A percentile compares a stretch with the other conserved stretches of the same genome.
Conservation (phyloP, 202 grass and related monocot species). For the Sporobolus alterniflorus region DNA sequence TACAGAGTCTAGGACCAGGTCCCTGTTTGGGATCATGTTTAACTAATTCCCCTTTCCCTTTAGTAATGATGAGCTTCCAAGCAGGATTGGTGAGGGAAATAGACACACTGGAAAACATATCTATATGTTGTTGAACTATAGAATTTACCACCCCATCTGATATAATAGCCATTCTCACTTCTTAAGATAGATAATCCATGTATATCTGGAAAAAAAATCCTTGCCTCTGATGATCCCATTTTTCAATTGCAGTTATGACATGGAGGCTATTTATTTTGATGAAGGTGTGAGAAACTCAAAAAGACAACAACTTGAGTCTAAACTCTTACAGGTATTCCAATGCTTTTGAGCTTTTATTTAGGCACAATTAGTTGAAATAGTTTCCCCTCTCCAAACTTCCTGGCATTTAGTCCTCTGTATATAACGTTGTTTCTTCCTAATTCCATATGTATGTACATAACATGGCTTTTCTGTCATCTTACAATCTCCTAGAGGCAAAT, state of each 20-base stretch:
- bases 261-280: too few relatives aligned
- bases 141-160: not conserved
- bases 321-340: too few relatives aligned
- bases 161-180: too few relatives aligned
- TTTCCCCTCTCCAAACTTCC: not conserved
- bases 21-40: not conserved
- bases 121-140: constrained; percentile 13
- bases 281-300: too few relatives aligned
- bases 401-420: not conserved
- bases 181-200: too few relatives aligned
- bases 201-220: too few relatives aligned
- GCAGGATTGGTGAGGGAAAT: not conserved
- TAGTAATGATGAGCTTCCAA: not conserved
- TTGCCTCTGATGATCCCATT: too few relatives aligned
- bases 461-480: not conserved
- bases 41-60: not conserved
- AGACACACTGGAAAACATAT: constrained; percentile 7
- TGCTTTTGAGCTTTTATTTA: too few relatives aligned
- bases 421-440: not conserved
- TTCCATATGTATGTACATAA: not conserved
- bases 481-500: not conserved
- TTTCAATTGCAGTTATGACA: too few relatives aligned
- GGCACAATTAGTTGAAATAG: not conserved
- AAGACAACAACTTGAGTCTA: too few relatives aligned
- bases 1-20: not conserved